Conservation (phyloP, 306 rosid genomes). For the Arachis hypogaea region DNA sequence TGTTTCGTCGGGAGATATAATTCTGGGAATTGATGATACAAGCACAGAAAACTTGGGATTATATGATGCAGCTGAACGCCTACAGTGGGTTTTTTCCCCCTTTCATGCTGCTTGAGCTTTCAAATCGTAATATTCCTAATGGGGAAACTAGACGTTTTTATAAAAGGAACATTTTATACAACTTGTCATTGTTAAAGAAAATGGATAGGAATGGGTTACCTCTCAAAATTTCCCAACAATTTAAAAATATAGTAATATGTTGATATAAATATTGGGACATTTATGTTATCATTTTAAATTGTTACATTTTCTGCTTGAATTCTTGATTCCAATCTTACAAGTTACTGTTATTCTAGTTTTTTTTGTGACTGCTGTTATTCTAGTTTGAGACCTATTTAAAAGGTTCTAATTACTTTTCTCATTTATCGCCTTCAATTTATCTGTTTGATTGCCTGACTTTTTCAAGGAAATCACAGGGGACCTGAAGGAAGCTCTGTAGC, state of each 20-base stretch:
- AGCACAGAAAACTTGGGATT: constrained; percentile 85
- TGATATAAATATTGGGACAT: constrained; percentile 18
- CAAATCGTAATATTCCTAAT: constrained; percentile 21
- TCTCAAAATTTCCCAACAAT: constrained; percentile 28
- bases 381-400: neutral
- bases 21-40: constrained; percentile 76
- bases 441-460: constrained; percentile 42
- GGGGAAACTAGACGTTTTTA: neutral
- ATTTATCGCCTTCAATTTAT: constrained; percentile 31
- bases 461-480: constrained; percentile 68
- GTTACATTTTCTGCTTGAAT: constrained; percentile 26
- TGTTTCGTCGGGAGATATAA: constrained; percentile 78
- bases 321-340: constrained; percentile 6
- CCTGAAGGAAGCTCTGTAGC: constrained; percentile 86
- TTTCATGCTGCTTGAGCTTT: constrained; percentile 33
- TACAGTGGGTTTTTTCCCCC: constrained; percentile 76
- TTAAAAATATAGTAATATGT: constrained; percentile 15
- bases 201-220: constrained; percentile 14
- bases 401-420: constrained; percentile 31
- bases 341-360: constrained; percentile 8
- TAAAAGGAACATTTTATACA: constrained; percentile 15
- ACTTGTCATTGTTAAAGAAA: constrained; percentile 16
- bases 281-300: neutral
- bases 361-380: neutral
- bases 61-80: constrained; percentile 92